Conservation (phyloP, 1,284 basidiomycete genomes). For the Acaromyces ingoldii region DNA sequence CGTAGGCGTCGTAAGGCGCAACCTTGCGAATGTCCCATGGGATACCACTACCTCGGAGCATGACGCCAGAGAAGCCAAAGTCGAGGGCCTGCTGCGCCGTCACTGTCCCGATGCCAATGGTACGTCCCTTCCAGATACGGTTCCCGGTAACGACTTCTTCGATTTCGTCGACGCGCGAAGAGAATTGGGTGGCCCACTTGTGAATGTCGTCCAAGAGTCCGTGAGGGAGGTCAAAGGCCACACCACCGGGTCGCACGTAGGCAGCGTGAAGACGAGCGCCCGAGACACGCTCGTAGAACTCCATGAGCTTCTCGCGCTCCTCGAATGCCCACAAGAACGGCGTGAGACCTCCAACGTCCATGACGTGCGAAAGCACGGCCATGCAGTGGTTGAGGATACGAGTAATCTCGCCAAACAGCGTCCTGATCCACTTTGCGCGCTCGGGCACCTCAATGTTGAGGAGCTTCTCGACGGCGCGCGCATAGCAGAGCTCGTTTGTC, state of each 20-base stretch:
- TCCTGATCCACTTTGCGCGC: conserved; percentile 97
- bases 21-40: conserved; percentile 91
- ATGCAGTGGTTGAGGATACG: conserved; percentile 95
- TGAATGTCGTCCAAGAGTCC: conserved; percentile 94
- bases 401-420: conserved; percentile 94
- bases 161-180: conserved; percentile 85
- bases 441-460: conserved; percentile 99
- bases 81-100: conserved; percentile 87
- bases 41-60: conserved; percentile 89
- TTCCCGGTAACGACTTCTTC: conserved; percentile 97
- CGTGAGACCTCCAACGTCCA: conserved; percentile 82
- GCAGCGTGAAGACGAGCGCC: conserved; percentile 94
- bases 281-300: conserved; percentile 98
- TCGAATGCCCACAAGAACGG: conserved; percentile 99
- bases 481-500: conserved; percentile 70
- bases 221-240: conserved; percentile 94
- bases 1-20: conserved; percentile 92
- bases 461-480: conserved; percentile 93
- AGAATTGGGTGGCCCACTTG: conserved; percentile 95
- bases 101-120: conserved; percentile 83
- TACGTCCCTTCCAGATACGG: conserved; percentile 95
- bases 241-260: conserved; percentile 96
- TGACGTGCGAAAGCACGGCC: conserved; percentile 82
- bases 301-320: conserved; percentile 99
- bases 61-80: conserved; percentile 93